Evolutionary conservation across 2,329 filamentous ascomycete species (phyloP), one percentile per base, ranked within the genome.

Genomic region (Sporothrix protearum): DNA sequence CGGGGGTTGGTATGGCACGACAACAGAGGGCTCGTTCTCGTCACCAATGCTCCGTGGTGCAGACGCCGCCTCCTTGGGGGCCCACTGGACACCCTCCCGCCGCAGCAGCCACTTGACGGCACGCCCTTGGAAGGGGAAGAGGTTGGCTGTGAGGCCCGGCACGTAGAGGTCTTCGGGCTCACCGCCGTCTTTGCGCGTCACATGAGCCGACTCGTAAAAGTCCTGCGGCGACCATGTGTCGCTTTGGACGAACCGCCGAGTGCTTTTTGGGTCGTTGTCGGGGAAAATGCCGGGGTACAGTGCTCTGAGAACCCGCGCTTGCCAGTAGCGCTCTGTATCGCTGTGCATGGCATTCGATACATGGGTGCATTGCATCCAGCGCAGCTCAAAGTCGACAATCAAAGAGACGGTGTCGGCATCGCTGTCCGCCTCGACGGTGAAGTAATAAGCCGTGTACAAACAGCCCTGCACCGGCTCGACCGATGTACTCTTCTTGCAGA

Each of bases 111-210:
- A 95, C 64, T 88, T 84, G 2, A 94, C 83, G 1, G 91, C 87
- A 72, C 91, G 83, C 71, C 87, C 87, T 78, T 94, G 92, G 73
- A 93, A 94, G 0, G 91, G 91, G 77, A 89, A 94, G 0, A 94
- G 80, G 0, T 80, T 81, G 0, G 88, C 84, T 59, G 80, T 81
- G 68, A 85, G 81, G 33, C 79, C 80, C 0, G 82, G 80, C 6
- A 88, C 78, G 2, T 80, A 49, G 47, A 88, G 81, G 0, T 80
- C 78, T 1, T 78, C 75, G 0, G 83, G 72, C 3, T 78, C 75
- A 19, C 77, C 72, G 69, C 85, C 82, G 5, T 81, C 76, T n/a
- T 81, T 81, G 12, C 81, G 74, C 0, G 92, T 89, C 1, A 89
- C 85, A 76, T 89, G 86, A 1, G 91, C 89, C 19, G 88, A 87